Conservation (phyloP, 108 stramenopile genomes). For the Mediolabrus comicus region DNA sequence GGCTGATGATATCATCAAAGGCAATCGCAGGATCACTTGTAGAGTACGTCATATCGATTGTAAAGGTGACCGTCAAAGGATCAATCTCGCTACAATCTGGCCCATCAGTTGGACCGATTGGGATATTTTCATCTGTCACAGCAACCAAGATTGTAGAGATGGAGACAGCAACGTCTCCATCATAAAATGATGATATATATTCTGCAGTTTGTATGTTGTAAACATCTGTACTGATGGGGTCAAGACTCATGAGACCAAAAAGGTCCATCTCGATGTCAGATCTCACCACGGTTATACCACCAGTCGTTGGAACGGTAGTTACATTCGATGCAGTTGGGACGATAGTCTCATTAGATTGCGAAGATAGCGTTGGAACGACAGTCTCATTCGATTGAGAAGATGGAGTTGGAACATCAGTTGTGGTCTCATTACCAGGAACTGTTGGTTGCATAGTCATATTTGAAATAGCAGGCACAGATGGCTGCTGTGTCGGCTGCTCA, state of each 20-base stretch:
- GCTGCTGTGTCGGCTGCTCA: background rate
- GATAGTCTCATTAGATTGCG: background rate
- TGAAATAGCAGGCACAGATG: background rate
- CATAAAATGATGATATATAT: background rate
- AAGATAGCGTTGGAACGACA: background rate
- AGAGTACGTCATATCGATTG: conserved; percentile 9
- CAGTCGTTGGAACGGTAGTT: background rate
- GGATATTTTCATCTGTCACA: background rate
- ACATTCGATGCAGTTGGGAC: background rate
- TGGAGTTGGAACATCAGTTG: no score
- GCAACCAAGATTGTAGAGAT: background rate
- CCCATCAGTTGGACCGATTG: background rate
- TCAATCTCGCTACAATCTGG: conserved; percentile 6
- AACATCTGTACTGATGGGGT: background rate
- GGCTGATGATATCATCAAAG: background rate
- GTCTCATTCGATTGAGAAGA: no score
- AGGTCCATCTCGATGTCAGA: background rate
- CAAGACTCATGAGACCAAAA: background rate
- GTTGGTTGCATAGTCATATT: no score
- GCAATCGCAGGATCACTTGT: background rate
- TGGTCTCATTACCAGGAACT: no score
- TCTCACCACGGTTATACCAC: background rate
- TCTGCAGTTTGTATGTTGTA: conserved; percentile 1
- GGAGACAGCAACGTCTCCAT: background rate
- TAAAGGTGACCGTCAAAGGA: conserved; percentile 6